Conservation (phyloP, 306 rosid genomes). For the Castanospermum australe region DNA sequence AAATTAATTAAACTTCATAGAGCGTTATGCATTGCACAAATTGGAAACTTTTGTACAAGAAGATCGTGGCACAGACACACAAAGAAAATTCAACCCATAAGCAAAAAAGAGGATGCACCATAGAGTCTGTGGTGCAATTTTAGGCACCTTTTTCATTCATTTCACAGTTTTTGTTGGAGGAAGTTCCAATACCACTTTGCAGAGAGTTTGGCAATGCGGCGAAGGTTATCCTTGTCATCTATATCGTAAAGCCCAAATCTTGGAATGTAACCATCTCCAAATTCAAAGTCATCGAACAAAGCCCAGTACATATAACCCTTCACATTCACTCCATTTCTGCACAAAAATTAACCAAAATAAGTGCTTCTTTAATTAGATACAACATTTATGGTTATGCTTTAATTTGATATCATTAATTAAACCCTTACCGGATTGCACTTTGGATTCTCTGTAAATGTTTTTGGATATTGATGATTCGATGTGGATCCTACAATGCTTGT, state of each 20-base stretch:
- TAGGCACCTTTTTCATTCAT: too few relatives aligned
- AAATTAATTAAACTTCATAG: too few relatives aligned
- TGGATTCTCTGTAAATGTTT: slow-evolving; percentile 7
- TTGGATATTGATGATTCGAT: slow-evolving; percentile 3
- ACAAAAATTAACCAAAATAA: not conserved
- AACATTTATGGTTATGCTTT: not conserved
- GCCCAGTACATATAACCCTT: slow-evolving; percentile 32
- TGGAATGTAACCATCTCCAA: slow-evolving; percentile 14
- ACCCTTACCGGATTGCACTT: slow-evolving; percentile 24
- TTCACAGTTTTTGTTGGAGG: not conserved
- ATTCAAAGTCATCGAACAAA: slow-evolving; percentile 33
- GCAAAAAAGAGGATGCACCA: too few relatives aligned
- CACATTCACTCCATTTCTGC: slow-evolving; percentile 32
- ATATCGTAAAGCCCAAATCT: slow-evolving; percentile 28
- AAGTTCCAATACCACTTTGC: not conserved
- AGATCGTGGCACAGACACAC: too few relatives aligned
- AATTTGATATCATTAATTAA: not conserved
- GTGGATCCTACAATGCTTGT: slow-evolving; percentile 15
- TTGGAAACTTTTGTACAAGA: too few relatives aligned
- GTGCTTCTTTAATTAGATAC: not conserved
- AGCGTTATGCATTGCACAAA: too few relatives aligned
- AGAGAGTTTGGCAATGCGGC: slow-evolving; percentile 24
- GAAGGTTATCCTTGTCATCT: slow-evolving; percentile 10
- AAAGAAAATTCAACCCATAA: too few relatives aligned
- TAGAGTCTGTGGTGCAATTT: too few relatives aligned